Conservation (phyloP, 2,329 filamentous ascomycete genomes). For the Talaromyces sp. region DNA sequence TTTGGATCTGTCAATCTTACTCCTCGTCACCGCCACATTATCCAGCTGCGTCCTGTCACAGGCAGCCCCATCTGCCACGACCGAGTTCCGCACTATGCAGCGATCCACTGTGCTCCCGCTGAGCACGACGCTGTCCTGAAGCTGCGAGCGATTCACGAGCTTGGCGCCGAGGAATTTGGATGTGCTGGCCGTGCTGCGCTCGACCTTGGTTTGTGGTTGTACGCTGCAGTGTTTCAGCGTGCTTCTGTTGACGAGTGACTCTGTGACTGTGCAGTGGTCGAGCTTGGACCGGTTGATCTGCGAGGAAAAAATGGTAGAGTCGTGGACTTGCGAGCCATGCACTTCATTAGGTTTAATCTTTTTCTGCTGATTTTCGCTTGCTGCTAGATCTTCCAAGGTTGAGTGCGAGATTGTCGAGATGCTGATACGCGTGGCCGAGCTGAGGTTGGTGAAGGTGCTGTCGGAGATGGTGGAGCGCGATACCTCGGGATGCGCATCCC, state of each 20-base stretch:
- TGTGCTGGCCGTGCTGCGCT: slow-evolving; percentile 2
- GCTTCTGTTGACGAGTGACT: neutral
- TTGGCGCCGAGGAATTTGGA: slow-evolving; percentile 7
- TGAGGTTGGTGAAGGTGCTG: slow-evolving; percentile 14
- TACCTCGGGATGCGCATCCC: slow-evolving; percentile 14
- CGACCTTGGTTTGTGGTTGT: neutral
- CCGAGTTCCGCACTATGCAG: slow-evolving; percentile 1
- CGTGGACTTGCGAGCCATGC: neutral
- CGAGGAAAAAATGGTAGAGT: neutral
- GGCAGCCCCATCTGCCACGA: slow-evolving; percentile 7
- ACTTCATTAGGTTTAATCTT: neutral
- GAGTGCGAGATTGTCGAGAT: neutral
- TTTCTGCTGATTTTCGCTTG: neutral
- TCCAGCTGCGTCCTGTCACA: slow-evolving; percentile 9
- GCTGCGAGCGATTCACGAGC: slow-evolving; percentile 7
- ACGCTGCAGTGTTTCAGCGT: slow-evolving; percentile 4
- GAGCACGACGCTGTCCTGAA: slow-evolving; percentile 10
- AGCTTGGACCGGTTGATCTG: slow-evolving; percentile 10
- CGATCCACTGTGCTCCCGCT: slow-evolving; percentile 10
- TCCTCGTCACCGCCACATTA: slow-evolving; percentile 8
- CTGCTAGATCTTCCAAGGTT: neutral
- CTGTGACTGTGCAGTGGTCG: slow-evolving; percentile 3
- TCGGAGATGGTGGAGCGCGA: slow-evolving; percentile 13
- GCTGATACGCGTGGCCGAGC: slow-evolving; percentile 11
- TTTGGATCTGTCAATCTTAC: slow-evolving; percentile 9